These are phyloP conservation scores for Rhododendron vialii DNA, from an alignment of 148 eudicot genomes.

Conservation along the genomic window DNA sequence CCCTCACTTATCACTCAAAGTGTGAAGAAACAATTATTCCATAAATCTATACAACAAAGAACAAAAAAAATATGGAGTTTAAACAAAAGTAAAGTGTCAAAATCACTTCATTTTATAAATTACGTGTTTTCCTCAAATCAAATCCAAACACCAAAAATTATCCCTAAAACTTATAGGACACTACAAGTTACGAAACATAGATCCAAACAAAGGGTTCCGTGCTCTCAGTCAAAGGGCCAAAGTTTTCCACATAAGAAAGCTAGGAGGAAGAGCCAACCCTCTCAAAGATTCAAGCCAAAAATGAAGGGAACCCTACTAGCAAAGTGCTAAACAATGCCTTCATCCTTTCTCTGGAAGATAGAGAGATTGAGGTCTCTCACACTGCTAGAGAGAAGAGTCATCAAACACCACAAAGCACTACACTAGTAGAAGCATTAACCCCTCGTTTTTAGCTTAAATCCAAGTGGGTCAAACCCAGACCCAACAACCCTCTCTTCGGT, in stretches of 20 bases:
- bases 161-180: no score
- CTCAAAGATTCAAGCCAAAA: constrained; percentile 6
- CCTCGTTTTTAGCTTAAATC: constrained; percentile 8
- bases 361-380: neutral
- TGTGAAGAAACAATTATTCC: no score
- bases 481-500: constrained; percentile 26
- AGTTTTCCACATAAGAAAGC: constrained; percentile 34
- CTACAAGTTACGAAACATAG: neutral
- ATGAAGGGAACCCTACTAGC: neutral
- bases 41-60: no score
- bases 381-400: constrained; percentile 19
- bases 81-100: no score
- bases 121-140: no score
- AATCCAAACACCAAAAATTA: no score
- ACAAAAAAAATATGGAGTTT: no score
- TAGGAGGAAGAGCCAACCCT: neutral
- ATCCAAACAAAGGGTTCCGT: neutral
- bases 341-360: constrained; percentile 14
- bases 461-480: neutral
- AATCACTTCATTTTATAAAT: no score
- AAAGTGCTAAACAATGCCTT: constrained; percentile 11
- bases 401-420: constrained; percentile 20
- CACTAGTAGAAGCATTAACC: neutral
- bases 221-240: constrained; percentile 13
- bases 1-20: no score